Evolutionary conservation across 441 rosid species (phyloP).

Genomic region (Biscutella laevigata): DNA sequence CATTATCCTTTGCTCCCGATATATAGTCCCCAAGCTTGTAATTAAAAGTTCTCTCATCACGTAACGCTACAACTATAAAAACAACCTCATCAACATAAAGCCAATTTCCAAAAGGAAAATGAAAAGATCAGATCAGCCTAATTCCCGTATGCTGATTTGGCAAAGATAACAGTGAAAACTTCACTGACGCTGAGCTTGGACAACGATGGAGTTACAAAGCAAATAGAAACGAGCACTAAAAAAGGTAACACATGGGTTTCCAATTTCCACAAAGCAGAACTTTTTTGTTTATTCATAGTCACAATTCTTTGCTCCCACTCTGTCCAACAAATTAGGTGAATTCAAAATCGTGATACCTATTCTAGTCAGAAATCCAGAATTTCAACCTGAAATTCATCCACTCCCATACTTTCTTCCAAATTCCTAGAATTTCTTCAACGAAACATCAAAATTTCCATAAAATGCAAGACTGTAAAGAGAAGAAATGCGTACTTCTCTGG

Average conservation of each 20-base stretch:
- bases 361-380: neutral
- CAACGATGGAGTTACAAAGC: neutral
- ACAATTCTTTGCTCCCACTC: neutral
- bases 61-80: slow-evolving; percentile 33
- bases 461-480: neutral
- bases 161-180: neutral
- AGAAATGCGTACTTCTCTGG: slow-evolving; percentile 27
- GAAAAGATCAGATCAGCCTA: neutral
- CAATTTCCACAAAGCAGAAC: neutral
- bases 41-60: slow-evolving; percentile 16
- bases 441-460: neutral
- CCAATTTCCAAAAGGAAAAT: neutral
- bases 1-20: slow-evolving; percentile 16
- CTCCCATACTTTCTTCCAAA: neutral
- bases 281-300: neutral
- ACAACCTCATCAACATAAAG: slow-evolving; percentile 8
- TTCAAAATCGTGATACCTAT: slow-evolving; percentile 2
- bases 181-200: slow-evolving; percentile 6
- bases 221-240: slow-evolving; percentile 6
- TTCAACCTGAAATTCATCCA: neutral
- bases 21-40: slow-evolving; percentile 18
- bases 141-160: neutral
- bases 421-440: too few species aligned
- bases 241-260: neutral
- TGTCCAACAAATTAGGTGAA: neutral